These are phyloP conservation scores for Hevea brasiliensis DNA, from an alignment of 345 rosid genomes.

Conservation along the genomic window DNA sequence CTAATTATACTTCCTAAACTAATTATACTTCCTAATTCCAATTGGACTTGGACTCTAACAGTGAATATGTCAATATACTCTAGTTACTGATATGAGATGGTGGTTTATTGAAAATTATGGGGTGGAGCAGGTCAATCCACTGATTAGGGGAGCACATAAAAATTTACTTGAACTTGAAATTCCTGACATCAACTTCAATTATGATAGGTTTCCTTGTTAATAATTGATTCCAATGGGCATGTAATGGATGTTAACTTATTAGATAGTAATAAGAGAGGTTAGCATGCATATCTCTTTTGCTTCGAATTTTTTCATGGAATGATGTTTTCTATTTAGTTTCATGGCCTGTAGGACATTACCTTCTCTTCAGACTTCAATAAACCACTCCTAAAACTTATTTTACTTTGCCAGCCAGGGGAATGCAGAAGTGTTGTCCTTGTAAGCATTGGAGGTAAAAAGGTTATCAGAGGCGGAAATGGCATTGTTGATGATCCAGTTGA, in stretches of 20 bases:
- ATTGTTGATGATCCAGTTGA: conserved; percentile 60
- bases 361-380: conserved; percentile 10
- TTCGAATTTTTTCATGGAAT: background rate
- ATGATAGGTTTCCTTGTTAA: background rate
- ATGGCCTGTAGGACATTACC: conserved; percentile 3
- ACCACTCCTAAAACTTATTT: conserved; percentile 6
- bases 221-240: background rate
- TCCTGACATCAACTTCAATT: background rate
- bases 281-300: background rate
- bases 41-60: too few species aligned
- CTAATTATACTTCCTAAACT: too few species aligned
- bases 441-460: conserved; percentile 70
- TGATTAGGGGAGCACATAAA: background rate
- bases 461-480: conserved; percentile 87
- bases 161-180: background rate
- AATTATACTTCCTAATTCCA: too few species aligned
- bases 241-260: conserved; percentile 1
- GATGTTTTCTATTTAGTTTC: background rate
- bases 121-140: background rate
- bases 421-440: conserved; percentile 71
- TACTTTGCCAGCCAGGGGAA: conserved; percentile 87
- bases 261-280: background rate
- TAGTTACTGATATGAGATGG: background rate
- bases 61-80: too few species aligned
- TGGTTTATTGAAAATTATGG: background rate